Base-by-base conservation (phyloP, 192 early-diverging fungal species). In the Helicostylum pulchrum region DNA sequence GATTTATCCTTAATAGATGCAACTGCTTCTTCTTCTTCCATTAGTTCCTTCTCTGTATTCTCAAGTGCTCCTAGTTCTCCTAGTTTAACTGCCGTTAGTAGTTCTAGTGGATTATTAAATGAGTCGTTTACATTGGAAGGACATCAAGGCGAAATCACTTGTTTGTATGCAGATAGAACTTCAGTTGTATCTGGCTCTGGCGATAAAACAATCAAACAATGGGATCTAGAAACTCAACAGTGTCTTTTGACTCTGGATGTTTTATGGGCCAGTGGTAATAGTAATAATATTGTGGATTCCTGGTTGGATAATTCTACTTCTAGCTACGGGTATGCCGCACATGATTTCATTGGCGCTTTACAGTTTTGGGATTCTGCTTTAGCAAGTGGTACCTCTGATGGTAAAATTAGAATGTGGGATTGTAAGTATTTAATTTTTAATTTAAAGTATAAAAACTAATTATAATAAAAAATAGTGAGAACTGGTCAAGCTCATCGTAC, bases 331-430 rank as follows among this genome's bases (percentile, higher is more conserved):
- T 77, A 74, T 7, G 72, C 54, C 6, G 56, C 79, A 20, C 76
- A 79, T 49, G 81, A 81, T 23, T 88, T 84, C 72, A 71, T 90
- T 19, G 88, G 88, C 0, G 87, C 84, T 0, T 64, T 92, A 19
- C 90, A 92, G 72, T 89, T 88, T 60, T 88, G 83, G 73, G 78
- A 86, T 50, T 87, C 77, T 74, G 88, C 88, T 10, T 67, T 92
- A 50, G 88, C 85, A 9, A 89, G 86, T 31, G 90, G 90, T 7
- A 88, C 88, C 3, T 73, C 79, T 11, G 90, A 92, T 75, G 90
- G 90, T 8, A 80, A 68, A 9, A 73, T 92, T 45, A 74, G 90
- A 54, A 83, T 92, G 80, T 92, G 90, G 88, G 90, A 92, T 68
- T 74, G 81, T 83, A 80, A 72, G 71, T 75, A 7, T 3, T 61